Percentiles rank a stretch among this genome's conserved stretches.
These are phyloP conservation scores for Cynanchum wilfordii DNA, from an alignment of 257 asterid species.

Conservation along the genomic window DNA sequence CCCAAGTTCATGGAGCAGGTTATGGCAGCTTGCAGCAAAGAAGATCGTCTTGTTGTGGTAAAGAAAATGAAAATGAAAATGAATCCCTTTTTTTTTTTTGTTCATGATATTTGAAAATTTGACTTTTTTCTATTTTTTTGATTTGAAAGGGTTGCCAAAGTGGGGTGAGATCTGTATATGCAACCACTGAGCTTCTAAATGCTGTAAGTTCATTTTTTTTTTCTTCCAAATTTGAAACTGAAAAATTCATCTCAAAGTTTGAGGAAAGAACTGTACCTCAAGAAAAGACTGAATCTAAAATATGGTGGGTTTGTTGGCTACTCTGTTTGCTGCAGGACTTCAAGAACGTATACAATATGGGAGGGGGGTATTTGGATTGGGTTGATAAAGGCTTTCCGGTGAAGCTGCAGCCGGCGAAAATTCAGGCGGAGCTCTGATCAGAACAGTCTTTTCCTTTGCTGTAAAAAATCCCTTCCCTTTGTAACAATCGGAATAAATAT, in stretches of 20 bases:
- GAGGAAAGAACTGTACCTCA: background rate
- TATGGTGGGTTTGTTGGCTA: background rate
- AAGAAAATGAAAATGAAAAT: background rate
- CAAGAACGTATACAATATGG: constrained; percentile 65
- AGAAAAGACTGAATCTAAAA: no score
- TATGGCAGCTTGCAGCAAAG: constrained; percentile 39
- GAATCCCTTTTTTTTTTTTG: background rate
- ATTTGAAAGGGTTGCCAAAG: constrained; percentile 67
- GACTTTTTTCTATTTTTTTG: constrained; percentile 6
- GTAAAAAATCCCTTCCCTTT: background rate
- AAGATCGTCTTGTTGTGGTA: constrained; percentile 71
- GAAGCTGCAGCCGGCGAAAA: constrained; percentile 22
- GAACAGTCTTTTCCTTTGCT: background rate
- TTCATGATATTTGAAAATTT: background rate
- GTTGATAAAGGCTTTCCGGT: constrained; percentile 45
- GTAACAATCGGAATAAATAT: no score
- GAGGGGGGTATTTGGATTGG: constrained; percentile 74
- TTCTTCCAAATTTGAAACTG: background rate
- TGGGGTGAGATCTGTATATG: constrained; percentile 77
- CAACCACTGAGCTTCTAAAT: constrained; percentile 58
- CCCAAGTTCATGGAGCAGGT: constrained; percentile 63
- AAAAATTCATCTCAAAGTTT: background rate
- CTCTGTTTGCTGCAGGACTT: constrained; percentile 41
- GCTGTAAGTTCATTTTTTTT: constrained; percentile 41
- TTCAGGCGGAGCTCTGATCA: constrained; percentile 23